Percentiles rank a stretch among this genome's conserved stretches.
Evolutionary conservation across 345 rosid genomes (phyloP).

Genomic region (Eutrema heterophyllum): DNA sequence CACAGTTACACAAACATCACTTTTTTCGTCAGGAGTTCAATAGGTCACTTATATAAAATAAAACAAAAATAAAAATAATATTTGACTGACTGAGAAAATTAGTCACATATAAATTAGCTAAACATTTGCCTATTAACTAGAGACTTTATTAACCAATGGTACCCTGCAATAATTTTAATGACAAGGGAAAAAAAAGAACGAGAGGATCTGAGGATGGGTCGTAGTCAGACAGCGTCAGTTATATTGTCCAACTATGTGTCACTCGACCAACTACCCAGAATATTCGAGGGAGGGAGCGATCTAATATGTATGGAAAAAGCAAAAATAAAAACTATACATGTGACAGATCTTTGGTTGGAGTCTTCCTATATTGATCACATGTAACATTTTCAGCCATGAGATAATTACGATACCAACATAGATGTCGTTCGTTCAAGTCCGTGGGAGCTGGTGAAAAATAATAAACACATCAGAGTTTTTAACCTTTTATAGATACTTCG

Average conservation of each 20-base stretch:
- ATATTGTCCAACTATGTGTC: not conserved
- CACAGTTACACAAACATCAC: too few relatives aligned
- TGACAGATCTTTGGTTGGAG: not conserved
- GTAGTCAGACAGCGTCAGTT: not conserved
- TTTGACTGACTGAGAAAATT: not conserved
- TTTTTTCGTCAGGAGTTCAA: too few relatives aligned
- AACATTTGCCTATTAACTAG: not conserved
- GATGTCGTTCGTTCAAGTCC: not conserved
- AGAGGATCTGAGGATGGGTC: not conserved
- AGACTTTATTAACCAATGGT: too few relatives aligned
- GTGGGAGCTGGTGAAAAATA: not conserved
- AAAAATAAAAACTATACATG: not conserved
- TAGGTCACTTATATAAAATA: too few relatives aligned
- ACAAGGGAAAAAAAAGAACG: not conserved
- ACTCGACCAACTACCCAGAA: not conserved
- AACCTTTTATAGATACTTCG: not conserved
- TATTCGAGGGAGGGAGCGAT: not conserved
- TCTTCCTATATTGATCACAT: not conserved
- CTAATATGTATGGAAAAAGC: not conserved
- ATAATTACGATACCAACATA: not conserved
- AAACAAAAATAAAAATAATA: not conserved
- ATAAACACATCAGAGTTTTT: not conserved
- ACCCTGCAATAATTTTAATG: not conserved
- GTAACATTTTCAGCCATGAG: not conserved
- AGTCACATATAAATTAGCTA: not conserved